Evolutionary conservation across 257 asterid species (phyloP), one percentile per base, ranked within the genome.

Genomic region (Orobanche coerulescens): DNA sequence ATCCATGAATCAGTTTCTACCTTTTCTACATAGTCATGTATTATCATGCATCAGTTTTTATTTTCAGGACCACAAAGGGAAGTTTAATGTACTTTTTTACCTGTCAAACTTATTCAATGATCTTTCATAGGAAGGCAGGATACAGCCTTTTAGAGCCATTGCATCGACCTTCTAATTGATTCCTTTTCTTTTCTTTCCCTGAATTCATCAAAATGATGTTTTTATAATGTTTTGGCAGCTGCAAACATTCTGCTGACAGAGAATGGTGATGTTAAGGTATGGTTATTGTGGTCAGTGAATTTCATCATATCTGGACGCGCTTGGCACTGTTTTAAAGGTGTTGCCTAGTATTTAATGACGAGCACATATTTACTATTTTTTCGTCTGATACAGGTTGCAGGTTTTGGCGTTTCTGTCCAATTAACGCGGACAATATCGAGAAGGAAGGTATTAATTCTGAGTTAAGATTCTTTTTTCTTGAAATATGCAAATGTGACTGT

Each of bases 381-480:
- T 61, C 39, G 54, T 63, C 50, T 78, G 52, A 58, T 66, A 53
- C 67, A 92, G 98, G 98, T 93, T 74, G 98, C 98, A 66, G 98
- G 89, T 80, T 93, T 93, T 77, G 98, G 98, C 12, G 98, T 93
- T 80, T 93, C 98, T 77, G 98, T 96, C 59, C 98, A 93, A 76
- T 71, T 93, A 69, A 93, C 98, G 3, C 75, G 95, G 67, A 93
- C 98, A 40, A 93, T 93, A 73, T 93, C 98, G 16, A 83, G 97
- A 73, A 84, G 98, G 79, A 93, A 93, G 98, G 98, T 93, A 64
- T 63, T 1, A 16, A 47, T 51, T 61, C 40, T 9, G 23, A 11
- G 40, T 52, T 57, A 6, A 11, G 56, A 49, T 49, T 47, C 5
- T 43, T 59, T 62, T 15, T 56, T 66, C 60, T 67, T 66, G 6